Evolutionary conservation across 2,329 filamentous ascomycete genomes (phyloP).

Genomic region (Talaromyces sp.): DNA sequence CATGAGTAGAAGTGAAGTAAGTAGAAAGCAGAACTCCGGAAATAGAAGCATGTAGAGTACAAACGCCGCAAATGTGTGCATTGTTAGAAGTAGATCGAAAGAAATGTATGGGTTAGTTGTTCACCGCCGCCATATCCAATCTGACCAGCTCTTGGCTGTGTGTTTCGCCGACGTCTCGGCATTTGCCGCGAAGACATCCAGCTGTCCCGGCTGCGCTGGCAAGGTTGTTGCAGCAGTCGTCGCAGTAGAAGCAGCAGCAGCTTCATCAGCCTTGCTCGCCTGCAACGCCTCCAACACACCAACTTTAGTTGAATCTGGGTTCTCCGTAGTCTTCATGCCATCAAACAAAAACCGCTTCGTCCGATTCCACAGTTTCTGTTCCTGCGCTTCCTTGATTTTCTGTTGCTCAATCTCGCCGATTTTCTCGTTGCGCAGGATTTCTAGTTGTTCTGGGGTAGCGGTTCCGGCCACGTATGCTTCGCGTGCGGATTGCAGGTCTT

Average conservation of each 20-base stretch:
- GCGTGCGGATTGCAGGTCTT: conserved; percentile 37
- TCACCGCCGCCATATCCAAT: conserved; percentile 35
- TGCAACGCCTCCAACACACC: conserved; percentile 30
- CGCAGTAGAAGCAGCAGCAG: neutral
- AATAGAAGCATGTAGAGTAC: neutral
- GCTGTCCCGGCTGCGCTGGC: conserved; percentile 16
- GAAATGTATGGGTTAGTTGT: neutral
- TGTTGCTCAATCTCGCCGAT: conserved; percentile 37
- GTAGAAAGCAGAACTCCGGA: conserved; percentile 14
- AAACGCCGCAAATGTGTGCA: conserved; percentile 1
- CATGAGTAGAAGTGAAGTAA: neutral
- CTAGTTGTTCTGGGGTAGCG: conserved; percentile 35
- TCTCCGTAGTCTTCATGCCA: conserved; percentile 32
- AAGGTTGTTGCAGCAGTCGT: neutral
- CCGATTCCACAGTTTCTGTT: conserved; percentile 32
- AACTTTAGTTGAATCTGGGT: conserved; percentile 6
- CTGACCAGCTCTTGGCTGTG: conserved; percentile 31
- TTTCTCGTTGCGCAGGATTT: conserved; percentile 40
- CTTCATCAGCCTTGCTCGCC: conserved; percentile 25
- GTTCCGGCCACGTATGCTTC: conserved; percentile 35
- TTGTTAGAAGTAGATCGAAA: neutral
- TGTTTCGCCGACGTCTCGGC: conserved; percentile 31
- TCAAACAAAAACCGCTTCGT: conserved; percentile 33
- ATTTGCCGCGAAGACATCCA: conserved; percentile 31
- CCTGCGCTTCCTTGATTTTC: conserved; percentile 34